Conservation (phyloP, 2,329 filamentous ascomycete genomes). For the Fusarium ambrosium region DNA sequence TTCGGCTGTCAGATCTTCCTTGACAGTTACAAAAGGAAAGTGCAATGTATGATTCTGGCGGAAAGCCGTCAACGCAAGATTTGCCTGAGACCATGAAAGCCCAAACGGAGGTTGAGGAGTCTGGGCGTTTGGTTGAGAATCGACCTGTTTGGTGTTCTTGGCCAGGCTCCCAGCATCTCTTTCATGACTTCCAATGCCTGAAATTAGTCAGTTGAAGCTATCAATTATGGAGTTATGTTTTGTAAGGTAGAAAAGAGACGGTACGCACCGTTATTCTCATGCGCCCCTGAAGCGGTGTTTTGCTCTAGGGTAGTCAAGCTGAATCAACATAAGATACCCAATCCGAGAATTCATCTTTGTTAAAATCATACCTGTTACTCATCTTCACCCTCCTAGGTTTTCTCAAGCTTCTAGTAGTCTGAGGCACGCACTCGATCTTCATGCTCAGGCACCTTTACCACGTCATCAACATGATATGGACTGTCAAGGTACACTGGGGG, state of each 20-base stretch:
- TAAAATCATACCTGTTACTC: constrained; percentile 40
- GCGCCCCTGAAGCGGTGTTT: background rate
- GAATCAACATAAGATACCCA: background rate
- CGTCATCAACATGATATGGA: background rate
- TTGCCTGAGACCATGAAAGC: constrained; percentile 56
- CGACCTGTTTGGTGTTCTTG: background rate
- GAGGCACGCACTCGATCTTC: constrained; percentile 47
- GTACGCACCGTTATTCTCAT: background rate
- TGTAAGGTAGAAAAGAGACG: background rate
- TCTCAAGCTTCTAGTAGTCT: constrained; percentile 48
- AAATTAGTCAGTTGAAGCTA: background rate
- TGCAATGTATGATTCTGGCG: constrained; percentile 50
- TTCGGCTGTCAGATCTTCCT: constrained; percentile 47
- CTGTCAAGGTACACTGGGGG: background rate
- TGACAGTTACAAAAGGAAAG: constrained; percentile 56
- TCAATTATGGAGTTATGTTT: background rate
- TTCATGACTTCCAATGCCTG: background rate
- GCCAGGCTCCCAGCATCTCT: background rate
- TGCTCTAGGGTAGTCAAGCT: constrained; percentile 4
- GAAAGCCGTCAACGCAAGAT: constrained; percentile 52
- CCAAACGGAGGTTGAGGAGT: constrained; percentile 48
- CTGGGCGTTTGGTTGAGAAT: background rate
- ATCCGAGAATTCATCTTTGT: background rate
- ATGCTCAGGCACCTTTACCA: constrained; percentile 45
- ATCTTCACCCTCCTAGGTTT: constrained; percentile 50